Conservation (phyloP, 2,329 filamentous ascomycete genomes). For the Fusarium humuli region DNA sequence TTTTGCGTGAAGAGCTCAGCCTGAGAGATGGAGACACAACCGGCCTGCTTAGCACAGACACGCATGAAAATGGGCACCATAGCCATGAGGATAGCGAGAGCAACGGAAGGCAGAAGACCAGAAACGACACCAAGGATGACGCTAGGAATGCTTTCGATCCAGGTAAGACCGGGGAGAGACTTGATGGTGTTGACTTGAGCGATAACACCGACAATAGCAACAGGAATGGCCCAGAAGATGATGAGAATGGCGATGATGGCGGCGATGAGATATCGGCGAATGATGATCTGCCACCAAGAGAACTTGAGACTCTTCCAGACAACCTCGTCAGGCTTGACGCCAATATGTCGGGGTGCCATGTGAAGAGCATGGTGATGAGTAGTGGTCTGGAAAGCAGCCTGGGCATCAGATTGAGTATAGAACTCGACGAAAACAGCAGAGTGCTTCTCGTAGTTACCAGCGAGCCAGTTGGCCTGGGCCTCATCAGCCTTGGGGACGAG, state of each 20-base stretch:
- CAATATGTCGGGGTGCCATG: constrained; percentile 87
- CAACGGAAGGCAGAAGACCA: constrained; percentile 82
- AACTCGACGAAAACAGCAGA: constrained; percentile 95
- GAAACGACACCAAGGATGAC: constrained; percentile 81
- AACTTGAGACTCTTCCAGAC: constrained; percentile 83
- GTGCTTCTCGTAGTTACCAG: constrained; percentile 71
- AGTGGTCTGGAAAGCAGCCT: constrained; percentile 84
- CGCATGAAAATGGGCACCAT: constrained; percentile 77
- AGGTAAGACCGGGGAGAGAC: constrained; percentile 75
- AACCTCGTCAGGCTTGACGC: constrained; percentile 81
- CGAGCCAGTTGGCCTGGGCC: constrained; percentile 71
- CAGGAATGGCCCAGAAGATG: constrained; percentile 84
- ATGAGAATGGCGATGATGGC: constrained; percentile 78
- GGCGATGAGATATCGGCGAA: constrained; percentile 73
- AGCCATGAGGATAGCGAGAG: constrained; percentile 85
- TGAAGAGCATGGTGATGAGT: constrained; percentile 84
- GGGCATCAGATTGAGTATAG: constrained; percentile 81
- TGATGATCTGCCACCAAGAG: constrained; percentile 78
- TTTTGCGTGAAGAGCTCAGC: constrained; percentile 93
- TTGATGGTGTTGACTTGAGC: constrained; percentile 84
- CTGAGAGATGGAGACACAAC: constrained; percentile 80
- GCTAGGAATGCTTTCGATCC: constrained; percentile 77
- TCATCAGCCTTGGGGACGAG: constrained; percentile 74
- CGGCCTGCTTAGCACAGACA: constrained; percentile 78
- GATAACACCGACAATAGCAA: constrained; percentile 84